Base-by-base conservation (phyloP, 2,329 filamentous ascomycete species). In the Xylaria sp. region DNA sequence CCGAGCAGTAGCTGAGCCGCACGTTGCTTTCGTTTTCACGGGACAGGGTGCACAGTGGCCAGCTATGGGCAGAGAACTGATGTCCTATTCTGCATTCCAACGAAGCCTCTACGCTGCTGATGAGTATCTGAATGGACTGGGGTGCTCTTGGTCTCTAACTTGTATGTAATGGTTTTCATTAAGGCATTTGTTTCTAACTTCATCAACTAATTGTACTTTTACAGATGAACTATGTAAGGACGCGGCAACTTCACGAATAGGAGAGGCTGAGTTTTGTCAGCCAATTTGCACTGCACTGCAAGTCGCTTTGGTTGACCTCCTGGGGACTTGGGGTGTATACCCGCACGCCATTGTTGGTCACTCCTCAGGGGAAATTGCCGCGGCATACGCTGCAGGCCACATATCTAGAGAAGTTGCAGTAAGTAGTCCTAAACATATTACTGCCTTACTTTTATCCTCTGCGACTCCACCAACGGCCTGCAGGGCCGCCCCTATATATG, bases 311-410 rank as follows among this genome's bases (percentile, higher is more conserved):
- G 40, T 21, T 4, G 40, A 52, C 19, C 45, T 55, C 1, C 39
- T 58, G 2, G 13, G 18, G 11, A 2, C 26, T 4, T 44, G 18
- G 13, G 37, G 24, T 11, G 13, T 58, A 2, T 4, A 7, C 7
- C 50, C 50, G 8, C 1, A 26, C 4, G 52, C 45, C 8, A 41
- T 52, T 2, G 41, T 52, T 2, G 56, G 56, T 13, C 56, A 58
- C 26, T 55, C 52, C 9, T 49, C 44, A 1, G 56, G 56, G 5
- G 52, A 58, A 38, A 58, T 58, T 2, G 56, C 39, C 8, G 52
- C 52, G 13, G 48, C 48, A 11, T 58, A 58, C 19, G 52, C 52
- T 16, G 48, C 52, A 2, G 44, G 48, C 6, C 39, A 21, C 39
- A 9, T 52, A 2, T 43, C 20, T 5, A 41, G 19, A 42, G 29